phyloP scores from a whole-genome alignment of 139 green algal genomes.

The Tetratostichococcus sp. region DNA sequence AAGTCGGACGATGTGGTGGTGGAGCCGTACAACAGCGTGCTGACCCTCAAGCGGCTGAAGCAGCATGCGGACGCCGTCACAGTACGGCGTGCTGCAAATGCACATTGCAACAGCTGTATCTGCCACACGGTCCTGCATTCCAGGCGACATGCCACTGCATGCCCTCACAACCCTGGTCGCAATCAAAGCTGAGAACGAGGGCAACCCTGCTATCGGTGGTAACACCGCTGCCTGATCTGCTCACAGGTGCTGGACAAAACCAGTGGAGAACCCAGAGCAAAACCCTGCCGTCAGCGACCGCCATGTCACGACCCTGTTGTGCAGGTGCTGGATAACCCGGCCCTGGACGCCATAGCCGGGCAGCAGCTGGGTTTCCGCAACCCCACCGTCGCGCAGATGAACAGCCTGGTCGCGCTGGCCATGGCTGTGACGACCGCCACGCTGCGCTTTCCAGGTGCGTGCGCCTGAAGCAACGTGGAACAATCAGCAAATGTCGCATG shows the following conservation, averaged over 20 bases:
- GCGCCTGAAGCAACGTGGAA: not conserved
- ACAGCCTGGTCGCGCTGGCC: conserved; percentile 94
- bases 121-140: conserved; percentile 1
- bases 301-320: too few relatives aligned
- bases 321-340: conserved; percentile 86
- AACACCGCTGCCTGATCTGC: too few relatives aligned
- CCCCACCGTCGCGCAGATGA: conserved; percentile 73
- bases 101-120: conserved; percentile 12
- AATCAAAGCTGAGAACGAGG: too few relatives aligned
- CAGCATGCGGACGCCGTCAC: conserved; percentile 90
- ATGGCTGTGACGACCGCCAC: conserved; percentile 98
- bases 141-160: too few relatives aligned
- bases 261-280: conserved; percentile 5
- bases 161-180: too few relatives aligned
- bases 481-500: not conserved
- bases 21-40: conserved; percentile 98
- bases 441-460: conserved; percentile 81
- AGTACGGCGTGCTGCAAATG: conserved; percentile 9
- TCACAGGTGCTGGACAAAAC: not conserved
- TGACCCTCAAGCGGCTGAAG: conserved; percentile 95
- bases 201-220: too few relatives aligned
- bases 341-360: conserved; percentile 76
- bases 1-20: conserved; percentile 98
- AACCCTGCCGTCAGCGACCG: too few relatives aligned
- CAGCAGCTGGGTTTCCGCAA: conserved; percentile 58